These are phyloP conservation scores for Fusarium cicatricum DNA, from an alignment of 2,329 filamentous ascomycete genomes.

Conservation along the genomic window DNA sequence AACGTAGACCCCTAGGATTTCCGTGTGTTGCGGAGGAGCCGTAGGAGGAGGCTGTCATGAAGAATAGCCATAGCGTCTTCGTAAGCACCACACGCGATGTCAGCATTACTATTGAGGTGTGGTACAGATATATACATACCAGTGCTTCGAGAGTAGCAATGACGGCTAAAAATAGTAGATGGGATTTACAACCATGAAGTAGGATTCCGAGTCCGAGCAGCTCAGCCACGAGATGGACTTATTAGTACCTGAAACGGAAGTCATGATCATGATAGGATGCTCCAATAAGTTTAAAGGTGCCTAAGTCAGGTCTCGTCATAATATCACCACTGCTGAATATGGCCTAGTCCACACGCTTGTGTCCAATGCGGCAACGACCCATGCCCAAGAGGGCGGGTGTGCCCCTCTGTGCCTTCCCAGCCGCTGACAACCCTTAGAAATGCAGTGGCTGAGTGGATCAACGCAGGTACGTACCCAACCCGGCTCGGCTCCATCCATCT, in stretches of 20 bases:
- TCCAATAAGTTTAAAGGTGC: constrained; percentile 18
- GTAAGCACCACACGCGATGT: constrained; percentile 22
- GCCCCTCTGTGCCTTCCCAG: constrained; percentile 27
- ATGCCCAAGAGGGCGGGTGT: constrained; percentile 27
- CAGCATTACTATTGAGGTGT: constrained; percentile 17
- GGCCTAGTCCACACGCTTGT: constrained; percentile 15
- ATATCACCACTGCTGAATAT: not conserved
- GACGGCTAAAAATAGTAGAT: constrained; percentile 12
- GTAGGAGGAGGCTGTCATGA: constrained; percentile 13
- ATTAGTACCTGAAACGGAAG: not conserved
- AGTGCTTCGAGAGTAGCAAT: not conserved
- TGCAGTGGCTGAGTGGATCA: constrained; percentile 10
- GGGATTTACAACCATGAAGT: not conserved
- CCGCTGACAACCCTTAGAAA: constrained; percentile 19
- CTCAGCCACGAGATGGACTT: constrained; percentile 4
- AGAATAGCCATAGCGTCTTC: constrained; percentile 17
- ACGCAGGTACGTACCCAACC: constrained; percentile 16
- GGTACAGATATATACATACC: too few species aligned
- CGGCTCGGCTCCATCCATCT: not conserved
- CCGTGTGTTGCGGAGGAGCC: not conserved
- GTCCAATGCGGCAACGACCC: constrained; percentile 16
- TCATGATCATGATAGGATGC: constrained; percentile 3
- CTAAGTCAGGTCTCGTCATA: constrained; percentile 11
- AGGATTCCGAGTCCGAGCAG: not conserved
- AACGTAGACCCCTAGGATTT: not conserved